Conservation (phyloP, 169 alveolate genomes). For the Fabrea salina region DNA sequence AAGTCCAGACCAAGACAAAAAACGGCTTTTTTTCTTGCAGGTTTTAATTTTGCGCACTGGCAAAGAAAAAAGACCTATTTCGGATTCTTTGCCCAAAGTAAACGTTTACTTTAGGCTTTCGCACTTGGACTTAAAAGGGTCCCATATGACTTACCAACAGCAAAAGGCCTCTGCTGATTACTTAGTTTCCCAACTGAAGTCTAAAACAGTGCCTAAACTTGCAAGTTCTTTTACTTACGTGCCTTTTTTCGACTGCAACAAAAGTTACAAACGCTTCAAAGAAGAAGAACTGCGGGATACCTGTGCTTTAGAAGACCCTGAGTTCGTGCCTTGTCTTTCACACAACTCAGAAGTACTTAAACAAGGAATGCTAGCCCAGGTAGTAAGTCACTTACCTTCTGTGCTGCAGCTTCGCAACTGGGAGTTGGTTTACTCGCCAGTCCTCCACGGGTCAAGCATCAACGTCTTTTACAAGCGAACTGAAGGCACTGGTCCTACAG, state of each 20-base stretch:
- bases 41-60: background rate
- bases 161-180: background rate
- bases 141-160: background rate
- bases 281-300: background rate
- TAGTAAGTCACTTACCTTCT: background rate
- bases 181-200: background rate
- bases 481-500: constrained; percentile 4
- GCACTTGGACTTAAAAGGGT: background rate
- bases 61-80: background rate
- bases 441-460: background rate
- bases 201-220: background rate
- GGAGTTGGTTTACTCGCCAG: background rate
- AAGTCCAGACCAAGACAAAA: background rate
- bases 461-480: background rate
- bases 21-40: background rate
- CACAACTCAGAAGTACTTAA: background rate
- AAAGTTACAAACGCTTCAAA: background rate
- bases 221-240: background rate
- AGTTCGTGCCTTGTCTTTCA: background rate
- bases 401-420: background rate
- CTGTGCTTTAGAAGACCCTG: background rate
- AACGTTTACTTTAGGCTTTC: constrained; percentile 5
- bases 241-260: constrained; percentile 9
- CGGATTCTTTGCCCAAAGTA: background rate
- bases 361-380: background rate